phyloP scores from a whole-genome alignment of 2,329 filamentous ascomycete genomes.

The Paracoccidioides brasiliensis region DNA sequence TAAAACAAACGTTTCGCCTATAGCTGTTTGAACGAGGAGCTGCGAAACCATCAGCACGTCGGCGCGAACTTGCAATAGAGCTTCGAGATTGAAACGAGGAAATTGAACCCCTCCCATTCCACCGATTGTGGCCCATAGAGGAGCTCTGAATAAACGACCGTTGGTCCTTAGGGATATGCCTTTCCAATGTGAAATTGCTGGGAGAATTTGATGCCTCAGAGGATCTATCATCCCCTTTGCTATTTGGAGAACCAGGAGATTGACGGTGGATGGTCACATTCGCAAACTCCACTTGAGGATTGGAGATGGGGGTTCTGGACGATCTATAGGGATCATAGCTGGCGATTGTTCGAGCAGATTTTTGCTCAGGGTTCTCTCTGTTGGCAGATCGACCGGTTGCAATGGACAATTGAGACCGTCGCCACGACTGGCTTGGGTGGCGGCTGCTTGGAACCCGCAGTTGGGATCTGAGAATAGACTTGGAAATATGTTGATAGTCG shows the following conservation, averaged over 20 bases:
- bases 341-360: constrained; percentile 33
- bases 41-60: constrained; percentile 21
- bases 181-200: background rate
- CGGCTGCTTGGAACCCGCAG: constrained; percentile 20
- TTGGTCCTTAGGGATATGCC: background rate
- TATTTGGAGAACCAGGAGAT: constrained; percentile 5
- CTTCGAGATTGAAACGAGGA: constrained; percentile 33
- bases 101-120: constrained; percentile 22
- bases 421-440: constrained; percentile 21
- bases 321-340: constrained; percentile 80
- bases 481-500: constrained; percentile 72
- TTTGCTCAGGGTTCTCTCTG: constrained; percentile 35
- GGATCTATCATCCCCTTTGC: background rate
- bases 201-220: background rate
- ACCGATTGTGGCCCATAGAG: constrained; percentile 18
- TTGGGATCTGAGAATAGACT: constrained; percentile 21
- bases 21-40: constrained; percentile 38
- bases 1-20: constrained; percentile 52
- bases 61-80: constrained; percentile 36
- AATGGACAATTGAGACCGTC: constrained; percentile 44
- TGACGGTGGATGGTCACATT: constrained; percentile 56
- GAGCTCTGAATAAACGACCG: background rate
- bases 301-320: constrained; percentile 42
- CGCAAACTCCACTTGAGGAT: constrained; percentile 45
- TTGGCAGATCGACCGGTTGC: constrained; percentile 38